Evolutionary conservation across 2,329 filamentous ascomycete genomes (phyloP).

Genomic region (Colletotrichum sp.): DNA sequence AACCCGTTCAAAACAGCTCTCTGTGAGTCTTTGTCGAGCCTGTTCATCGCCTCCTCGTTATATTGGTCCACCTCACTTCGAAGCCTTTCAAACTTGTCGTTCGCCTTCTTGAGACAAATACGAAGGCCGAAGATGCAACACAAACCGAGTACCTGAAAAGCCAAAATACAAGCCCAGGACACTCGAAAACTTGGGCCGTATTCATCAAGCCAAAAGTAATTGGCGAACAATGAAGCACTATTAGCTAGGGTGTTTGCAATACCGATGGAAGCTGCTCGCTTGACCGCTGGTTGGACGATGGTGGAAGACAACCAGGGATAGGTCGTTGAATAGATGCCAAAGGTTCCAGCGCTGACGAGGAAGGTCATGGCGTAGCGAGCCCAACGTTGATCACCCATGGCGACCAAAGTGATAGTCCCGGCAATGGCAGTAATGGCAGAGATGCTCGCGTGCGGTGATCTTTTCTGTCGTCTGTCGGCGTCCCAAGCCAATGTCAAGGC

Average conservation of each 20-base stretch:
- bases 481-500: neutral
- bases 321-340: slow-evolving; percentile 23
- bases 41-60: neutral
- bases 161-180: neutral
- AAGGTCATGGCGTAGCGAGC: slow-evolving; percentile 22
- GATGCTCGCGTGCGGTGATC: neutral
- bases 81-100: neutral
- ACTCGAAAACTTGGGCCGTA: slow-evolving; percentile 18
- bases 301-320: slow-evolving; percentile 25
- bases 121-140: slow-evolving; percentile 24
- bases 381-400: neutral
- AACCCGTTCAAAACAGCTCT: neutral
- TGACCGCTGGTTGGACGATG: slow-evolving; percentile 20
- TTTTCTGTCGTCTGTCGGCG: slow-evolving; percentile 1
- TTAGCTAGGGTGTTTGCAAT: slow-evolving; percentile 26
- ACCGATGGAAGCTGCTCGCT: slow-evolving; percentile 19
- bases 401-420: neutral
- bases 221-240: slow-evolving; percentile 25
- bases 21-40: neutral
- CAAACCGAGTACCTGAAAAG: slow-evolving; percentile 21
- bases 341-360: neutral
- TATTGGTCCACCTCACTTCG: neutral
- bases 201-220: slow-evolving; percentile 25
- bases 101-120: slow-evolving; percentile 24
- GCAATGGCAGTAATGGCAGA: neutral